These are phyloP conservation scores for Arthroderma sp. DNA, from an alignment of 2,329 filamentous ascomycete genomes.

Conservation along the genomic window DNA sequence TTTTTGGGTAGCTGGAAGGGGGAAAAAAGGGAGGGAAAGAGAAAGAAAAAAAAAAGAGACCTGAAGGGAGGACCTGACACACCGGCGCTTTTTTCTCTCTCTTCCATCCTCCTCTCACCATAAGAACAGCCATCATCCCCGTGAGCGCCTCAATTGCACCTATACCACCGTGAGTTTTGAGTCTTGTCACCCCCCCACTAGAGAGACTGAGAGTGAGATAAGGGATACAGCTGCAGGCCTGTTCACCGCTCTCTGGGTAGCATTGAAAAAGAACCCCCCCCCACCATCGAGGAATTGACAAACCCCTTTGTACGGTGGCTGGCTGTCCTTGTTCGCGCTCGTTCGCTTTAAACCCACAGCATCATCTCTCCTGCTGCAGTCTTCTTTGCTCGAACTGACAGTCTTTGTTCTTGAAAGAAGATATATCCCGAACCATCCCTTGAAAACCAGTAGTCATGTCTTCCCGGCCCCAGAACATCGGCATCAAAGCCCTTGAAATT, in stretches of 20 bases:
- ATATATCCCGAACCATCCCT: neutral
- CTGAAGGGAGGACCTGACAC: neutral
- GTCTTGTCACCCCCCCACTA: neutral
- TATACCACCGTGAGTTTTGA: neutral
- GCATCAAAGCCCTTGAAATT: constrained; percentile 86
- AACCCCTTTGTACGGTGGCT: neutral
- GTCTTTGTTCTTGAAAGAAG: neutral
- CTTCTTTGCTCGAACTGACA: neutral
- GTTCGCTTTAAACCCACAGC: neutral
- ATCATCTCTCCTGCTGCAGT: neutral
- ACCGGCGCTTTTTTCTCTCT: no score
- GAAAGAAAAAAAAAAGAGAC: neutral
- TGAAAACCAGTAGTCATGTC: constrained; percentile 45
- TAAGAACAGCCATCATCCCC: no score
- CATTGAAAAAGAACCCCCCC: neutral
- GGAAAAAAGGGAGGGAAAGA: neutral
- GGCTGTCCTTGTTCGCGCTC: neutral
- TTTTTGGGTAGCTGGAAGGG: neutral
- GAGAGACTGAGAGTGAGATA: neutral
- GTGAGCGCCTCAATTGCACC: neutral
- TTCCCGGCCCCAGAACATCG: constrained; percentile 70
- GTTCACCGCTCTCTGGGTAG: neutral
- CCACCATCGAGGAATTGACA: neutral
- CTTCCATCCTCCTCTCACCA: no score
- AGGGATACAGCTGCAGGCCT: no score